A percentile compares a stretch with the other conserved stretches of the same genome.
These are phyloP conservation scores for Hibiscus tridactylites DNA, from an alignment of 345 rosid genomes.

Conservation along the genomic window DNA sequence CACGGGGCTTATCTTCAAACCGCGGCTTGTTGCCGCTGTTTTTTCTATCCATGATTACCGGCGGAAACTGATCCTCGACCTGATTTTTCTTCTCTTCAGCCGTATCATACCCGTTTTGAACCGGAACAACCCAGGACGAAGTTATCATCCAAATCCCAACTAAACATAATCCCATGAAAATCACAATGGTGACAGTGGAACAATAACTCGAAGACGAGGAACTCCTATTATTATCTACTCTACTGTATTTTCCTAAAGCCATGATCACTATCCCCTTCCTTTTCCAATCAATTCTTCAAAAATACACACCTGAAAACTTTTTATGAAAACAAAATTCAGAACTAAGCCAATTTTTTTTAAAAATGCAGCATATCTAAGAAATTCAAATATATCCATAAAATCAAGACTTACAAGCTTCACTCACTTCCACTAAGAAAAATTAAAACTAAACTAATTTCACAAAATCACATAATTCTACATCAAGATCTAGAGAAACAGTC, in stretches of 20 bases:
- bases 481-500: background rate
- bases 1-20: slow-evolving; percentile 51
- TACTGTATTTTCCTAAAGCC: slow-evolving; percentile 67
- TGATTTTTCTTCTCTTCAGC: slow-evolving; percentile 49
- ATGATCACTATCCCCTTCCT: slow-evolving; percentile 20
- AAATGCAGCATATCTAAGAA: background rate
- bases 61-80: slow-evolving; percentile 35
- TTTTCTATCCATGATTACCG: slow-evolving; percentile 22
- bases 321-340: background rate
- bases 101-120: slow-evolving; percentile 48
- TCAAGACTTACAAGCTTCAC: background rate
- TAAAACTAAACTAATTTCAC: background rate
- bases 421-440: background rate
- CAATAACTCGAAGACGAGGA: slow-evolving; percentile 64
- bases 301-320: background rate
- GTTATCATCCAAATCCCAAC: slow-evolving; percentile 98
- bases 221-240: slow-evolving; percentile 45
- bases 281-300: slow-evolving; percentile 1
- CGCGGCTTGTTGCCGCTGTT: slow-evolving; percentile 21
- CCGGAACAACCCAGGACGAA: slow-evolving; percentile 64
- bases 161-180: slow-evolving; percentile 81
- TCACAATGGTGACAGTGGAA: slow-evolving; percentile 65
- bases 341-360: background rate
- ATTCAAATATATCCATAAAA: background rate
- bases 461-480: background rate